Evolutionary conservation across 169 alveolate genomes (phyloP).

Genomic region (Eimeria sp.): DNA sequence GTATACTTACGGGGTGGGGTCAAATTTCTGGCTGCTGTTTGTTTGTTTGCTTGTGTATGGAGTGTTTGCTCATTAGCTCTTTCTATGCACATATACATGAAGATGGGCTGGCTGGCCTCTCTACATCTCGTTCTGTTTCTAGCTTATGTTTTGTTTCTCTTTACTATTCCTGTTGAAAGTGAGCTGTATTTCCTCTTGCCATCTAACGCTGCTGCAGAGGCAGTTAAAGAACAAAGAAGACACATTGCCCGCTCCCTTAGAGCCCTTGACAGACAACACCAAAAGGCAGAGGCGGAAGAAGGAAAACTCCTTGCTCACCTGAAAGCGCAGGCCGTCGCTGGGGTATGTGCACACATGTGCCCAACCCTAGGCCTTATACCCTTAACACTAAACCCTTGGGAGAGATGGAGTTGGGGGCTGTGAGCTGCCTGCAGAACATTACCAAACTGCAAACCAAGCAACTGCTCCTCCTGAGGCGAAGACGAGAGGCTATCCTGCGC

Average conservation of each 20-base stretch:
- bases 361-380: not conserved
- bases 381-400: not conserved
- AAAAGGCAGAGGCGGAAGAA: slow-evolving; percentile 25
- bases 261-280: slow-evolving; percentile 16
- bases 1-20: too few relatives aligned
- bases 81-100: too few relatives aligned
- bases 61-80: too few relatives aligned
- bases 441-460: slow-evolving; percentile 30
- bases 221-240: slow-evolving; percentile 19
- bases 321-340: not conserved
- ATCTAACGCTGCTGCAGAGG: not conserved
- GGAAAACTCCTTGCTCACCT: not conserved
- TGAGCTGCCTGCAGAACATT: not conserved
- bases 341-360: not conserved
- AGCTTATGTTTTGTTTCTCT: too few relatives aligned
- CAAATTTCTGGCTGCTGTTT: too few relatives aligned
- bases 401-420: not conserved
- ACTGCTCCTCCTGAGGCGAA: slow-evolving; percentile 14
- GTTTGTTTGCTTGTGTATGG: too few relatives aligned
- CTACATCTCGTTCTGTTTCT: too few relatives aligned
- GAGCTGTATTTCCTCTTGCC: too few relatives aligned
- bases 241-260: slow-evolving; percentile 1
- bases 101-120: too few relatives aligned
- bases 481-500: slow-evolving; percentile 28
- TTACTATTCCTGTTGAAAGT: too few relatives aligned